Evolutionary conservation across 1,284 basidiomycete genomes (phyloP), one percentile per base, ranked within the genome.

Genomic region (Ustilago tritici): DNA sequence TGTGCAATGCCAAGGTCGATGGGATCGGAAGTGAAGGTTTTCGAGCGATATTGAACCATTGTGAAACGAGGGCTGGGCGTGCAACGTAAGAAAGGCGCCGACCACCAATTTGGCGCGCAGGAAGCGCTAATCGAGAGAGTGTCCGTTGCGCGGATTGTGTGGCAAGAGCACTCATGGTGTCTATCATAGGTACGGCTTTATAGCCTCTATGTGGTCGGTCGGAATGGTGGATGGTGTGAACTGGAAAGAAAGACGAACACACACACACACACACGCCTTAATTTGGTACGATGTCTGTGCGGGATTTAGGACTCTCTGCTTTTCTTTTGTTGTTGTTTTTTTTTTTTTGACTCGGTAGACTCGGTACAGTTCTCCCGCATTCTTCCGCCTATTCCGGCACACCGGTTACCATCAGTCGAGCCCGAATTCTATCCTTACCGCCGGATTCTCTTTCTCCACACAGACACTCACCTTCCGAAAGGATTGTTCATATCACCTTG

Each of bases 371-470:
- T 52, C 28, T 55, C 41, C 57, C 69, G 63, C 43, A 46, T 59
- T 58, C 31, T 71, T 62, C 70, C 56, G 70, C 43, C 50, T 60
- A 56, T 66, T 66, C 69, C 60, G 69, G 36, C n/a, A 7, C 28
- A 12, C 32, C 32, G 56, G 56, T 23, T 58, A 47, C 32, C 9
- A 19, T 8, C 4, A 23, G 6, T 15, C 19, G 12, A 23, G 34
- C 17, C 17, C 8, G n/a, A 36, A n/a, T 31, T 6, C 23, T 31
- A 36, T 17, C 32, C 34, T 28, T 53, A 52, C 49, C 59, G 23
- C 59, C 59, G 35, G 34, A 59, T 17, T 46, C n/a, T 10, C 17
- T 7, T 46, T 46, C 43, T 19, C 19, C 40, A 46, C 43, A 46
- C 23, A 28, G 23, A 28, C 23, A 28, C 23, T 28, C 23, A 28